Percentiles rank a stretch among this genome's conserved stretches.
These are phyloP conservation scores for Eucalyptus cloeziana DNA, from an alignment of 345 rosid species.

Conservation along the genomic window DNA sequence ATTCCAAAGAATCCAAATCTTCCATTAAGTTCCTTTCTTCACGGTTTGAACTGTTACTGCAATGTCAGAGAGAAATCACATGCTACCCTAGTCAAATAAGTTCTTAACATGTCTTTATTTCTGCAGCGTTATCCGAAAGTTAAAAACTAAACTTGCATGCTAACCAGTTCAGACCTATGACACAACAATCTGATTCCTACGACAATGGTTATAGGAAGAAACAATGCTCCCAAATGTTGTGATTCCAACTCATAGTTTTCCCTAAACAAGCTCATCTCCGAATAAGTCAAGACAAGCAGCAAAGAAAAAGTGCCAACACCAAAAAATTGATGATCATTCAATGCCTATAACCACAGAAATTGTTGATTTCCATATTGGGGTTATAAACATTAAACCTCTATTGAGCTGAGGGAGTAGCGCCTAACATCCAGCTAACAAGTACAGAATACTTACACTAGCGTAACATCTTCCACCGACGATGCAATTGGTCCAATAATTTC, in stretches of 20 bases:
- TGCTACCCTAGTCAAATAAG: background rate
- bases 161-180: background rate
- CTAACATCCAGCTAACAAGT: background rate
- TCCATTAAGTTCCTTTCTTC: background rate
- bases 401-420: background rate
- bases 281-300: background rate
- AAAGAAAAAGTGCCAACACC: background rate
- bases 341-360: background rate
- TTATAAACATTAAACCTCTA: background rate
- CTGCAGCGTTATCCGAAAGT: background rate
- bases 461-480: slow-evolving; percentile 68
- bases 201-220: background rate
- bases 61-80: background rate
- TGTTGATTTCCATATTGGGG: background rate
- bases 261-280: background rate
- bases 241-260: background rate
- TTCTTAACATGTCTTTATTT: background rate
- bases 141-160: background rate
- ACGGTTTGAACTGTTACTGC: background rate
- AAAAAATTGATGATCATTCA: background rate
- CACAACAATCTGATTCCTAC: background rate
- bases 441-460: slow-evolving; percentile 52
- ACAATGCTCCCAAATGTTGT: background rate
- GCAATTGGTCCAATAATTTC: slow-evolving; percentile 83
- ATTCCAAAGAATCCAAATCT: background rate